These are phyloP conservation scores for Abrus pulchellus DNA, from an alignment of 306 rosid genomes.

Conservation along the genomic window DNA sequence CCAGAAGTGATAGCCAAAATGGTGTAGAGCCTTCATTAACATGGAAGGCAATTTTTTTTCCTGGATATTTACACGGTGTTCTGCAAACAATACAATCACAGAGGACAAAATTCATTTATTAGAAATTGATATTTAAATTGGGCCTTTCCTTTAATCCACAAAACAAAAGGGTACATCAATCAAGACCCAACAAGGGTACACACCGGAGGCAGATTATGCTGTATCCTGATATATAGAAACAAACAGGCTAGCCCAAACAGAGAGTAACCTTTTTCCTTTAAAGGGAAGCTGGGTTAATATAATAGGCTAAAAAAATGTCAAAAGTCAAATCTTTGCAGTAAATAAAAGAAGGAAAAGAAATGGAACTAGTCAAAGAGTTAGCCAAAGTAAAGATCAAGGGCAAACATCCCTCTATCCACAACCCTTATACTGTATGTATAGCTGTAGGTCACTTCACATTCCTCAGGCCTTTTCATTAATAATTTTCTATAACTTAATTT, in stretches of 20 bases:
- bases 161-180: slow-evolving; percentile 41
- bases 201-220: background rate
- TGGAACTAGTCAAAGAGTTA: slow-evolving; percentile 39
- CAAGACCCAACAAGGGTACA: background rate
- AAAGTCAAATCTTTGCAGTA: slow-evolving; percentile 39
- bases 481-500: background rate
- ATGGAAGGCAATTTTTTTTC: slow-evolving; percentile 79
- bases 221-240: slow-evolving; percentile 38
- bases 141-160: slow-evolving; percentile 37
- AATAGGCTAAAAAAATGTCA: slow-evolving; percentile 27
- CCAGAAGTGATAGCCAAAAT: slow-evolving; percentile 83
- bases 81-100: slow-evolving; percentile 47
- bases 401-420: background rate
- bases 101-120: slow-evolving; percentile 32
- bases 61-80: slow-evolving; percentile 83
- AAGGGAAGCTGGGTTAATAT: slow-evolving; percentile 16
- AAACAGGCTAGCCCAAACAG: slow-evolving; percentile 8
- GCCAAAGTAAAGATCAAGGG: slow-evolving; percentile 11
- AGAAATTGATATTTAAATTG: slow-evolving; percentile 31
- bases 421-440: background rate
- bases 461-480: background rate
- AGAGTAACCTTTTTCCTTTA: slow-evolving; percentile 35
- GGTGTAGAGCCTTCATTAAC: slow-evolving; percentile 96
- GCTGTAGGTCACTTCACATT: background rate
- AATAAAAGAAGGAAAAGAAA: slow-evolving; percentile 12